Evolutionary conservation across 2,329 filamentous ascomycete species (phyloP), one percentile per base, ranked within the genome.

Genomic region (Aurifilum marmelostoma): DNA sequence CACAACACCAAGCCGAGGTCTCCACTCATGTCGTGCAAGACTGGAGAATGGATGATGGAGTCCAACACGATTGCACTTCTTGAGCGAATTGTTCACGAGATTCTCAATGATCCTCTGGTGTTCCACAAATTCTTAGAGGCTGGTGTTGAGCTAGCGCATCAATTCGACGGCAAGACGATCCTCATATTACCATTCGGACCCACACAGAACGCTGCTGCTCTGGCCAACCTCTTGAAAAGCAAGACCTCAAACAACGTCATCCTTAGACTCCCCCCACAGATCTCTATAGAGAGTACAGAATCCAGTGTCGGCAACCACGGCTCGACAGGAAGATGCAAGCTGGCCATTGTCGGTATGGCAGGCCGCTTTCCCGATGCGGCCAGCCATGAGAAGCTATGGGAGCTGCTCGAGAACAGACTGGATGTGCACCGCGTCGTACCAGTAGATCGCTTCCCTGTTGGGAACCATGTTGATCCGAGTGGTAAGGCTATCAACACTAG

Each of bases 281-380:
- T 80, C 50, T 73, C 79, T 21, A 75, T 77, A 29, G 77, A 79
- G 73, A 77, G 75, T 72, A 77, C 75, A 39, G 71, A 73, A 18
- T 74, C 79, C 12, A 75, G 73, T 21, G 80, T 84, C 34, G 83
- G 83, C 24, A 84, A 85, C 72, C 83, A 85, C 71, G 84, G 84
- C 14, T 77, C 80, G 18, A 76, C 72, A 11, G 81, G 81, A 18
- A 80, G 87, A 74, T 87, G 88, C 76, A 94, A 94, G 79, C 87
- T 97, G 71, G 93, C 93, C 68, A 94, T 97, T 71, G 91, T 97
- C 43, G 93, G 93, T 65, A 92, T 93, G 87, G 87, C 92, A 60
- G 91, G 92, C 64, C 87, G 92, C 64, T 94, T 93, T 77, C 92
- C 92, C 1, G 89, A 91, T 73, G 90, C 91, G 63, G 89, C 88